Evolutionary conservation across 2,329 filamentous ascomycete species (phyloP), one percentile per base, ranked within the genome.

Genomic region (Aureobasidium sp.): DNA sequence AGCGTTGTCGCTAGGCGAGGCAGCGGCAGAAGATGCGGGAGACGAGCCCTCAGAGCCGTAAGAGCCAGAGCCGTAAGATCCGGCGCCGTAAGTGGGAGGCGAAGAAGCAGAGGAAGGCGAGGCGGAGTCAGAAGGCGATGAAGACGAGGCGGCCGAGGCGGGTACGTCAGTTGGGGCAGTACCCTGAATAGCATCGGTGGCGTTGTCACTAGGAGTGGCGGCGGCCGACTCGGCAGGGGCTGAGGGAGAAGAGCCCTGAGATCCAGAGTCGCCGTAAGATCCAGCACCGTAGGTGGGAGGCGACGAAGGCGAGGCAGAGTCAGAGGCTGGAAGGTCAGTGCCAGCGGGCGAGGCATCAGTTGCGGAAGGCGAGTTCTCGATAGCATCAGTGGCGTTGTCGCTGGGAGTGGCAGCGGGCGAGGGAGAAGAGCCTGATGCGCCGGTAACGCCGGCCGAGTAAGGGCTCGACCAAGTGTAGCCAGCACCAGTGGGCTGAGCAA

Each of bases 211-310:
- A 27, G 49, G 31, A 7, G 49, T 22, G 12, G 49, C 52, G n/a
- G 52, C 20, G 25, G 52, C 36, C 31, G 44, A 47, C 27, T 29
- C 64, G 37, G 64, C 53, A 9, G 56, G 60, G 15, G 59, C 49
- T 20, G 55, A 36, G n/a, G 62, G n/a, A 14, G 44, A 47, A 4
- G 44, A 47, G 44, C 22, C 44, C 5, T 44, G 11, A 20, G n/a
- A 22, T 8, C 59, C 57, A 34, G 31, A 25, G 51, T n/a, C 29
- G 29, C 47, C 47, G 53, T 31, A 48, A 39, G 7, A 6, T 11
- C 34, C 36, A 36, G 17, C 25, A 31, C 61, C 61, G 52, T 55
- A 47, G 20, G 17, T 20, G 36, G 52, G 22, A 25, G 22, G 22
- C 22, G 22, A 25, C 22, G 22, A 25, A 25, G 22, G 22, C 22